Percentiles rank a stretch among this genome's conserved stretches.
Conservation (phyloP, 495 filamentous ascomycete species). For the Aspergillus heteromorphus region DNA sequence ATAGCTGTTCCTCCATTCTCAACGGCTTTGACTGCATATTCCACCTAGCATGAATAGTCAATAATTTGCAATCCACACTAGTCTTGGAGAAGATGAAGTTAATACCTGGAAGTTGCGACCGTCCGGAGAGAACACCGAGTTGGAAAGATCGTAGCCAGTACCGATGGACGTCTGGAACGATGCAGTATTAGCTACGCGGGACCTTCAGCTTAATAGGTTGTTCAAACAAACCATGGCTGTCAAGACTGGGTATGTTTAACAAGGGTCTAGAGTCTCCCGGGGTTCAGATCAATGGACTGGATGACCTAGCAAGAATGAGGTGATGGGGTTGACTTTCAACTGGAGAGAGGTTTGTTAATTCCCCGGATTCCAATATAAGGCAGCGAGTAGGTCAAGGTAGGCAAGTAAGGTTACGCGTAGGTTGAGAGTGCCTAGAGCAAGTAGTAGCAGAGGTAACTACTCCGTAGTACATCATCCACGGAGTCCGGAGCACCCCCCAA, state of each 20-base stretch:
- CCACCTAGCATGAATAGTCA: conserved; percentile 52
- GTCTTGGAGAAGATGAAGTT: not conserved
- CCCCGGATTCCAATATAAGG: conserved; percentile 3
- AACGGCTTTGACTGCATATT: conserved; percentile 97
- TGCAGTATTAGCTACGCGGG: conserved; percentile 8
- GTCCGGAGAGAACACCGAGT: conserved; percentile 98
- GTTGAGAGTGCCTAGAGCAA: not conserved
- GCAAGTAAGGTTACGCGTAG: not conserved
- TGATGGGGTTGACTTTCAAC: not conserved
- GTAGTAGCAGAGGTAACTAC: not conserved
- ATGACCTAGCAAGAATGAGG: not conserved
- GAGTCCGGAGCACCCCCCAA: no score
- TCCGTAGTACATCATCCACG: not conserved
- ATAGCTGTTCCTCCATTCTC: conserved; percentile 97
- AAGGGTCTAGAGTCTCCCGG: not conserved
- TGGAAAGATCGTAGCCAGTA: conserved; percentile 97
- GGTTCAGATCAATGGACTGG: not conserved
- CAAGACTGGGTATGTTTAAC: conserved; percentile 11
- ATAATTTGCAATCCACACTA: conserved; percentile 7
- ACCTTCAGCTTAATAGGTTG: conserved; percentile 2
- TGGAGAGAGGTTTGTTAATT: not conserved
- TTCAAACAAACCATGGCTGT: conserved; percentile 31
- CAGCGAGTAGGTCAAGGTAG: not conserved
- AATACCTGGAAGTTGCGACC: conserved; percentile 91
- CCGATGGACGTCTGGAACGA: conserved; percentile 87